These are phyloP conservation scores for Erodium maritimum DNA, from an alignment of 345 rosid species.

Conservation along the genomic window DNA sequence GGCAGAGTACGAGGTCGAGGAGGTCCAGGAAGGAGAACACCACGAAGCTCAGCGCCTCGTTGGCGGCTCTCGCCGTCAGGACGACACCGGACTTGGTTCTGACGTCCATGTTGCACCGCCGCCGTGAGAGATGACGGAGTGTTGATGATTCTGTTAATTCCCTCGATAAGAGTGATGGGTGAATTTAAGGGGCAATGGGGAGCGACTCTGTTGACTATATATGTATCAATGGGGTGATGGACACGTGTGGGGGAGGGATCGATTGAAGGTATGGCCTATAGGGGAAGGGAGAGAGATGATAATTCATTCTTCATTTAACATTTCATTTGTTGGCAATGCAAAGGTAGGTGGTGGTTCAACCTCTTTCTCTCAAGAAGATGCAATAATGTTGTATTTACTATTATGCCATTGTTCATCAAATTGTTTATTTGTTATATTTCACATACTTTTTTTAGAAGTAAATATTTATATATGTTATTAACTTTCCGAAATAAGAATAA, in stretches of 20 bases:
- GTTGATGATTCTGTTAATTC: too few species aligned
- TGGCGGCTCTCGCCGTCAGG: slow-evolving; percentile 22
- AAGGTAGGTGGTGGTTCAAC: not conserved
- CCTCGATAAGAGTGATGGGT: too few species aligned
- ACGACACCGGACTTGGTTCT: not conserved
- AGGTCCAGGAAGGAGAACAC: slow-evolving; percentile 77
- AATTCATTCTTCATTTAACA: not conserved
- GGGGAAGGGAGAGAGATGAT: too few species aligned
- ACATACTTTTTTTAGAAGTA: too few species aligned
- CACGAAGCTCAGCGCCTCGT: slow-evolving; percentile 53
- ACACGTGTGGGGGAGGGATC: not conserved
- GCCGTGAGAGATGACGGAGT: too few species aligned
- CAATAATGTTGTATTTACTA: not conserved
- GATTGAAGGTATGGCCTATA: too few species aligned
- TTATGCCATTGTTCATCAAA: not conserved
- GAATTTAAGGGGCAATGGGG: not conserved
- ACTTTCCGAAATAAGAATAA: too few species aligned
- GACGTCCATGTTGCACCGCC: too few species aligned
- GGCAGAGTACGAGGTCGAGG: slow-evolving; percentile 53
- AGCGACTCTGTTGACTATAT: too few species aligned
- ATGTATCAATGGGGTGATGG: not conserved
- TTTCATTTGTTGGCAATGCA: not conserved
- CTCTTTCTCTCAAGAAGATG: too few species aligned
- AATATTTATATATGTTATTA: too few species aligned
- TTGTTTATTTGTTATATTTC: too few species aligned